phyloP scores from a whole-genome alignment of 2,329 filamentous ascomycete species.

The Aspergillus pseudotamarii region DNA sequence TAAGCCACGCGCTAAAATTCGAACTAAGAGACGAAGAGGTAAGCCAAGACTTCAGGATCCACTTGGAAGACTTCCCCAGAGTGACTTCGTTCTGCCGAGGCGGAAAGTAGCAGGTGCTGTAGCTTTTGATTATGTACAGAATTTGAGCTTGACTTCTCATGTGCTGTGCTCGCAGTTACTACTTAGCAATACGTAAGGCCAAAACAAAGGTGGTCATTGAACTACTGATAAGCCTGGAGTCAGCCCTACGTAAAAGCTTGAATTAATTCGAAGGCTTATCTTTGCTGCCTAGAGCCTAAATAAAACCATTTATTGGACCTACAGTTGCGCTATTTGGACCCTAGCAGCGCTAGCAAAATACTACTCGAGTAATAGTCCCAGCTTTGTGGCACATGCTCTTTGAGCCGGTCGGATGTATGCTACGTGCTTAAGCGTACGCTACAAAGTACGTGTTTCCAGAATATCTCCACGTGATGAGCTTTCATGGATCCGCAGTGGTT shows the following conservation, averaged over 20 bases:
- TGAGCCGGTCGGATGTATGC: too few relatives aligned
- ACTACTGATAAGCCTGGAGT: not conserved
- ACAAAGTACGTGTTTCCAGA: too few relatives aligned
- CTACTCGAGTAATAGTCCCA: not conserved
- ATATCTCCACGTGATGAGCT: too few relatives aligned
- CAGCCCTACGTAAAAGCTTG: not conserved
- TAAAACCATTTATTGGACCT: not conserved
- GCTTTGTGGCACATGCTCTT: not conserved
- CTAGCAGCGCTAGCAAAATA: not conserved
- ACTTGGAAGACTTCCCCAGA: not conserved
- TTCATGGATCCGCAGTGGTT: too few relatives aligned
- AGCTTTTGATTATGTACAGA: too few relatives aligned
- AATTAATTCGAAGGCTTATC: not conserved
- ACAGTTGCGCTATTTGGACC: not conserved
- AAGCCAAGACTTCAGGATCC: not conserved
- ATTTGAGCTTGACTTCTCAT: too few relatives aligned
- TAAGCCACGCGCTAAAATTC: not conserved
- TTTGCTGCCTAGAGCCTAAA: too few relatives aligned
- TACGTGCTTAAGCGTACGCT: not conserved
- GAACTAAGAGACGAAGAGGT: not conserved
- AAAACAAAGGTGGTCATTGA: too few relatives aligned
- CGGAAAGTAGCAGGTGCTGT: too few relatives aligned
- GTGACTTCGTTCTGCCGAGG: too few relatives aligned
- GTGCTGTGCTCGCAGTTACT: too few relatives aligned
- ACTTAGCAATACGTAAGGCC: too few relatives aligned